Conservation (phyloP, 495 filamentous ascomycete species). For the Hypoxylon perforatum region DNA sequence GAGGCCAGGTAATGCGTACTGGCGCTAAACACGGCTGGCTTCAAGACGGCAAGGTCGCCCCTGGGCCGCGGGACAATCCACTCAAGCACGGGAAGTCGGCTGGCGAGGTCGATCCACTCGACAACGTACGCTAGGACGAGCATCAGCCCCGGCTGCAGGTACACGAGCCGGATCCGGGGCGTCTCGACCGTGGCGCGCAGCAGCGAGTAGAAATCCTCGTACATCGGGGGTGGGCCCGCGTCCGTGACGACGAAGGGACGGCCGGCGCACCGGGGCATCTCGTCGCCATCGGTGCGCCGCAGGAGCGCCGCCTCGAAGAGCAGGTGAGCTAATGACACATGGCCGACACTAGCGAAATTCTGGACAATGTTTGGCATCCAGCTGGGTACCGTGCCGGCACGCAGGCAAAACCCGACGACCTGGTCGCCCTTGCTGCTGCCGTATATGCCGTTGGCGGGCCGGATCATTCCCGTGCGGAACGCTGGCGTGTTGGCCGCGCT, state of each 20-base stretch:
- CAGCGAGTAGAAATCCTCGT: conserved; percentile 47
- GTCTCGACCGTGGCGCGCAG: conserved; percentile 37
- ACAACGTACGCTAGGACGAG: conserved; percentile 59
- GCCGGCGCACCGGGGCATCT: conserved; percentile 53
- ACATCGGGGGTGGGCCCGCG: conserved; percentile 47
- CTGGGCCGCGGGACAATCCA: conserved; percentile 51
- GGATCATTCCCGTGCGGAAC: conserved; percentile 68
- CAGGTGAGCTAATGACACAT: conserved; percentile 68
- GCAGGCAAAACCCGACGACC: conserved; percentile 45
- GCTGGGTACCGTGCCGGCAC: conserved; percentile 43
- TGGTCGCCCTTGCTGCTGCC: conserved; percentile 58
- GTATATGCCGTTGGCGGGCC: conserved; percentile 69
- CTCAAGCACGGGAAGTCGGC: conserved; percentile 52
- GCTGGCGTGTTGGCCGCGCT: conserved; percentile 55
- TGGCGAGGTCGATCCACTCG: conserved; percentile 51
- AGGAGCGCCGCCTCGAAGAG: conserved; percentile 65
- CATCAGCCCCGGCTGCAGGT: conserved; percentile 57
- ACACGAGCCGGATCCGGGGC: conserved; percentile 43
- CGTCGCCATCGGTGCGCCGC: conserved; percentile 38
- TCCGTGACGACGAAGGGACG: conserved; percentile 57
- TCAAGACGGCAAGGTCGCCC: conserved; percentile 54
- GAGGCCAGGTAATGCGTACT: conserved; percentile 57
- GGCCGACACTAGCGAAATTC: conserved; percentile 65
- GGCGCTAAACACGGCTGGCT: conserved; percentile 62
- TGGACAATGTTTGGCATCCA: conserved; percentile 64